Percentiles rank a stretch among this genome's conserved stretches.
Conservation (phyloP, 116 monocot species). For the Iris pallida region DNA sequence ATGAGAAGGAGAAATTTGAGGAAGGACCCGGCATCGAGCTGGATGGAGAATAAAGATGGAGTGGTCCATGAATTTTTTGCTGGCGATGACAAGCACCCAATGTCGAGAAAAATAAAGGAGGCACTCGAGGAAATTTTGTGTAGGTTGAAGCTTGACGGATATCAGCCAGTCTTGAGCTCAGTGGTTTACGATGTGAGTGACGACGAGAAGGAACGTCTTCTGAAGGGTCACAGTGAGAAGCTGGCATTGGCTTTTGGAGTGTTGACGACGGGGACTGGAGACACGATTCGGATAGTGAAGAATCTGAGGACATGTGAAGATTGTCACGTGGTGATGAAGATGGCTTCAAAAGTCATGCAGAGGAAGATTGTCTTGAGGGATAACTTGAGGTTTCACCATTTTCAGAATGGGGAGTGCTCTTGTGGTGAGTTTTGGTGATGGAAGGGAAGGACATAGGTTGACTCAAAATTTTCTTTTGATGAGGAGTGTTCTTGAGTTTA, state of each 20-base stretch:
- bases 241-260: constrained; percentile 63
- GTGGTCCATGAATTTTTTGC: constrained; percentile 64
- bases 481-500: no score
- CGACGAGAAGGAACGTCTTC: constrained; percentile 48
- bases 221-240: constrained; percentile 77
- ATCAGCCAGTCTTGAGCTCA: constrained; percentile 38
- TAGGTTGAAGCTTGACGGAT: constrained; percentile 49
- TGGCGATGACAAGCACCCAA: constrained; percentile 37
- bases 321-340: constrained; percentile 56
- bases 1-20: constrained; percentile 50
- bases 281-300: constrained; percentile 36
- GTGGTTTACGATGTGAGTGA: constrained; percentile 51
- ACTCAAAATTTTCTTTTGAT: no score
- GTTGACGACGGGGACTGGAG: constrained; percentile 28
- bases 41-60: constrained; percentile 57
- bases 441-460: no score
- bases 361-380: constrained; percentile 67
- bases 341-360: constrained; percentile 34
- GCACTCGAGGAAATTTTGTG: constrained; percentile 35
- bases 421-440: constrained; percentile 58
- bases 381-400: constrained; percentile 73
- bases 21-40: constrained; percentile 59
- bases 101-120: constrained; percentile 44
- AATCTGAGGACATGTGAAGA: constrained; percentile 68
- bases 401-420: constrained; percentile 54